Evolutionary conservation across 1,284 basidiomycete genomes (phyloP), one percentile per base, ranked within the genome.

Genomic region (Papiliotrema laurentii): DNA sequence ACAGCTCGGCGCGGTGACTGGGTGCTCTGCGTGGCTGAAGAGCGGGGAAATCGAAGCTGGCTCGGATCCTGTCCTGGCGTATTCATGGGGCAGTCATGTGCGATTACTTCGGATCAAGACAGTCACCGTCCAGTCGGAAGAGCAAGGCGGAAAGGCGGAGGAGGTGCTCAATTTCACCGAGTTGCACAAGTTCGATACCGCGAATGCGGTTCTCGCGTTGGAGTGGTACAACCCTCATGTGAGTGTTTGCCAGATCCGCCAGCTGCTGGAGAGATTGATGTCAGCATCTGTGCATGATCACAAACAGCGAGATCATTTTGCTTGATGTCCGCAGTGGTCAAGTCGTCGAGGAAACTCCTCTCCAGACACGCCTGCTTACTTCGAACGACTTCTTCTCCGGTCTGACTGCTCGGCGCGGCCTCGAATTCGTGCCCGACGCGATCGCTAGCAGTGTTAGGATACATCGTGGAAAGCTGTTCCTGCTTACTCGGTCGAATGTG

Each of bases 401-500:
- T 6, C 28, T 43, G 18, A 26, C 19, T 24, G 19, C 24, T 14
- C 19, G 13, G 34, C 5, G 2, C 36, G 51, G 5, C 40, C 38
- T 4, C 30, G 41, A 14, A n/a, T 11, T 14, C 16, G 21, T 1
- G 47, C 54, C n/a, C 58, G 40, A 50, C 22, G 40, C 48, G 53
- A 74, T 89, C 26, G 76, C 80, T 4, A 86, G 87, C 63, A 90
- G 89, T 63, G 73, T 94, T 39, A 79, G 83, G 21, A 77, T 83
- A 2, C 89, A 94, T 73, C 92, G 93, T 63, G 87, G 89, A 35
- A 96, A 91, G 67, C 80, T 94, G 21, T 97, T 97, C 70, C 66
- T 91, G 25, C 77, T 97, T 55, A 76, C 76, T 10, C 55, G 66
- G 31, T 55, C 62, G 22, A 83, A 83, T 50, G 61, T 97, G 1